Evolutionary conservation across 352 stramenopile genomes (phyloP).

Genomic region (Globisporangium camurandrum): DNA sequence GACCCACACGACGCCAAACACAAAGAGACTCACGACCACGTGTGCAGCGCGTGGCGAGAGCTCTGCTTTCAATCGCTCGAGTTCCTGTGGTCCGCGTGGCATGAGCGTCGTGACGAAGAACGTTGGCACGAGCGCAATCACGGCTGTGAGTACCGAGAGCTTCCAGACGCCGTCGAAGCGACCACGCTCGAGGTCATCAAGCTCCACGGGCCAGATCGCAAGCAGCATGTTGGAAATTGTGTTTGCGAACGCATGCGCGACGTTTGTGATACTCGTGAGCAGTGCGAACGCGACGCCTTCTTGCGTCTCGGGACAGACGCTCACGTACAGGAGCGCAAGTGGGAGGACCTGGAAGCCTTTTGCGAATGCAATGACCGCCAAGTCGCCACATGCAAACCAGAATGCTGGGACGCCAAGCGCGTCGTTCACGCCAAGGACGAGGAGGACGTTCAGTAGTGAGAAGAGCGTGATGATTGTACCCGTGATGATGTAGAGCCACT

Average conservation of each 20-base stretch:
- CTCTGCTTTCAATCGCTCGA: slow-evolving; percentile 46
- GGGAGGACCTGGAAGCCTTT: slow-evolving; percentile 75
- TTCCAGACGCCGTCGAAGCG: slow-evolving; percentile 74
- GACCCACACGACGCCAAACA: slow-evolving; percentile 59
- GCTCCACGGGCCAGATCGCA: slow-evolving; percentile 61
- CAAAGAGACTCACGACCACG: slow-evolving; percentile 34
- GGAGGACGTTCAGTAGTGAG: slow-evolving; percentile 61
- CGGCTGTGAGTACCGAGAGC: slow-evolving; percentile 55
- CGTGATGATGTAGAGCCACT: slow-evolving; percentile 57
- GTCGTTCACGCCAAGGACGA: slow-evolving; percentile 64
- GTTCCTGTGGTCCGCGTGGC: slow-evolving; percentile 35
- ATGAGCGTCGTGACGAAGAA: slow-evolving; percentile 40
- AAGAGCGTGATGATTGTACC: slow-evolving; percentile 49
- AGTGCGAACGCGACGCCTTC: slow-evolving; percentile 73
- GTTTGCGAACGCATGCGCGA: slow-evolving; percentile 55
- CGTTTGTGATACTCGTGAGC: slow-evolving; percentile 69
- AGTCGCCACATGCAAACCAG: slow-evolving; percentile 72
- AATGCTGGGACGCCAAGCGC: slow-evolving; percentile 48
- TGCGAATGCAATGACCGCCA: slow-evolving; percentile 58
- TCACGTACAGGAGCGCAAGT: slow-evolving; percentile 68
- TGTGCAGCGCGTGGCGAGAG: slow-evolving; percentile 27
- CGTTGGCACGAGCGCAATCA: slow-evolving; percentile 48
- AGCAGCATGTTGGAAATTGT: slow-evolving; percentile 79
- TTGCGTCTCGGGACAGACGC: slow-evolving; percentile 63
- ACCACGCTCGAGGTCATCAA: slow-evolving; percentile 41